phyloP scores from a whole-genome alignment of 139 green algal species.

The Chlamydomonas incerta region DNA sequence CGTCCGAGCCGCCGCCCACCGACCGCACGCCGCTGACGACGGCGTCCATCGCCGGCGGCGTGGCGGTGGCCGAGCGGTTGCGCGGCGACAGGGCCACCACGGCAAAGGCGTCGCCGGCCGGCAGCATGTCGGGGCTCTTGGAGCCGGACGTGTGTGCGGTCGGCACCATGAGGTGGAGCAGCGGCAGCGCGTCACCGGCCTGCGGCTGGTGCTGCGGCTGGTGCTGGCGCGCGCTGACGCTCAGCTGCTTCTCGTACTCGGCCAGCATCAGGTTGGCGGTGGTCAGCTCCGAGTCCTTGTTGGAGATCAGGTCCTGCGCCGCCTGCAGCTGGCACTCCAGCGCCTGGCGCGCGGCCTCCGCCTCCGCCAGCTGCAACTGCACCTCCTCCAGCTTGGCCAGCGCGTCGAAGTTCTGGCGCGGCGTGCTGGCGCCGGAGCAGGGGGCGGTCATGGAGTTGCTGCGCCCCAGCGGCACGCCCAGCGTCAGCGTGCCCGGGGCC shows the following conservation, averaged over 20 bases:
- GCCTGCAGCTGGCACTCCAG: constrained; percentile 29
- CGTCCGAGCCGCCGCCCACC: not conserved
- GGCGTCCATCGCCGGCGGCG: not conserved
- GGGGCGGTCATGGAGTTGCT: not conserved
- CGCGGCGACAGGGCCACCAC: not conserved
- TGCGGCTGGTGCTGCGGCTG: not conserved
- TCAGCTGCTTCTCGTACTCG: not conserved
- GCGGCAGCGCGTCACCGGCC: not conserved
- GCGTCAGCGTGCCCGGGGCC: not conserved
- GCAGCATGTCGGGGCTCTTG: not conserved
- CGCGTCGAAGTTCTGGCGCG: constrained; percentile 1
- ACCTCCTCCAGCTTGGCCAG: constrained; percentile 24
- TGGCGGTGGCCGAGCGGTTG: not conserved
- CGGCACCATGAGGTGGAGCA: too few relatives aligned
- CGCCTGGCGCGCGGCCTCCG: not conserved
- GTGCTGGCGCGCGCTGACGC: not conserved
- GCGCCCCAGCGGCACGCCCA: not conserved
- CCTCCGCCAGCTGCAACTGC: constrained; percentile 7
- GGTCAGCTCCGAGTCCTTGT: constrained; percentile 14
- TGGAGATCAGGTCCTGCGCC: constrained; percentile 1
- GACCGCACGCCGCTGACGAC: not conserved
- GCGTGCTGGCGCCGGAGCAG: constrained; percentile 6
- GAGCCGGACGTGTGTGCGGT: not conserved
- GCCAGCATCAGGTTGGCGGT: constrained; percentile 30
- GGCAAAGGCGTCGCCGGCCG: not conserved